Evolutionary conservation across 2,329 filamentous ascomycete genomes (phyloP), one percentile per base, ranked within the genome.

Genomic region (Colletotrichum sp.): DNA sequence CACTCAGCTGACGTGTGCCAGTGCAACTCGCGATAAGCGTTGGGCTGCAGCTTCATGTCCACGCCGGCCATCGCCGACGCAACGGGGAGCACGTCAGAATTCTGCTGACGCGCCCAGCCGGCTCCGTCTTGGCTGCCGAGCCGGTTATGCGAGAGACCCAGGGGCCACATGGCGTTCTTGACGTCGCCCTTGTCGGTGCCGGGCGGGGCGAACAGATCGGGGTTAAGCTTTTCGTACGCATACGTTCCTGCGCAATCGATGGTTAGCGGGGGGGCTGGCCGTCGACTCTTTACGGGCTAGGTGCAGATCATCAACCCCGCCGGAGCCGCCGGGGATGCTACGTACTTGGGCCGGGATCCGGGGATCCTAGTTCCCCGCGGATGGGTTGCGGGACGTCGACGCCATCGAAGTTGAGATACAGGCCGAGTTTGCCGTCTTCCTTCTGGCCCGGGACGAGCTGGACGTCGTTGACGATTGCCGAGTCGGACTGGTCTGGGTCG

Each of bases 1-100:
- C 89, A 91, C 78, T 91, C 85, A 64, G 84, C 87, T 52, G 88
- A 86, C 48, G 87, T 90, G 78, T 92, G 90, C 90, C 90, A 94
- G 78, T 94, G 92, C 26, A 93, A 83, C 80, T 93, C 92, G 24
- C 92, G 88, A 76, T 93, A 93, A 0, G 88, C 90, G 30, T 89
- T 83, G 0, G 89, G 86, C n/a, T 86, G 87, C 2, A 92, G 85
- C 55, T 89, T 86, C 90, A 92, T 92, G 77, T 92, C 87, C 1
- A 92, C 90, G 59, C 90, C 90, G 0, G 90, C 90, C 88, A 92
- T 91, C 16, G 81, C 83, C 5, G 82, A 88, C 8, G 89, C 85
- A 1, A 80, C 75, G 3, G 91, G 90, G 74, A 92, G 85, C 12
- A 90, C 88, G 2, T 81, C 82, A 0, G 79, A 82, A 78, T 91